Conservation (phyloP, 805 yeast species). For the Candida bentonensis region DNA sequence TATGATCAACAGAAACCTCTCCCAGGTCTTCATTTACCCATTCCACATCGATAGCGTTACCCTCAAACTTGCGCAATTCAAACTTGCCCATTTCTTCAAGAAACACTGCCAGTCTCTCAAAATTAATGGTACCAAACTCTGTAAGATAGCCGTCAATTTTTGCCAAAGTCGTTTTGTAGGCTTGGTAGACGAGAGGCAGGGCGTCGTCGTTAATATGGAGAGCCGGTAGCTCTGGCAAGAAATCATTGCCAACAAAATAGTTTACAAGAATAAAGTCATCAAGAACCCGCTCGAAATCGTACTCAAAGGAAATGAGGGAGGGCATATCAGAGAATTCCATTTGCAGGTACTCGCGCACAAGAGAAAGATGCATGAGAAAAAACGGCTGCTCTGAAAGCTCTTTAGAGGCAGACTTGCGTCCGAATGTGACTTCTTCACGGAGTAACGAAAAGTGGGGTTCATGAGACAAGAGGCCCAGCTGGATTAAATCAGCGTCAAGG, state of each 20-base stretch:
- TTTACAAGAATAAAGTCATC: slow-evolving; percentile 88
- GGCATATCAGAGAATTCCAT: slow-evolving; percentile 68
- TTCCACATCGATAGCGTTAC: slow-evolving; percentile 62
- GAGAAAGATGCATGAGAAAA: slow-evolving; percentile 66
- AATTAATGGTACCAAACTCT: slow-evolving; percentile 68
- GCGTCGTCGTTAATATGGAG: slow-evolving; percentile 91
- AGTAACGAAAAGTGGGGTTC: slow-evolving; percentile 86
- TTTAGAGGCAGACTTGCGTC: slow-evolving; percentile 31
- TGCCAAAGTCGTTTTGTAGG: slow-evolving; percentile 70
- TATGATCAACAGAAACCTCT: slow-evolving; percentile 10
- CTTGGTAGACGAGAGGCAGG: slow-evolving; percentile 76
- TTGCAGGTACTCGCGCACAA: slow-evolving; percentile 81
- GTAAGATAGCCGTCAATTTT: slow-evolving; percentile 73
- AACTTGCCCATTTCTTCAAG: slow-evolving; percentile 60
- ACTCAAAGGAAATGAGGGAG: slow-evolving; percentile 46
- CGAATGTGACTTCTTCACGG: slow-evolving; percentile 92
- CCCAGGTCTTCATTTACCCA: slow-evolving; percentile 86
- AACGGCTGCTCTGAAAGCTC: slow-evolving; percentile 68
- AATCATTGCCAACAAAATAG: slow-evolving; percentile 96
- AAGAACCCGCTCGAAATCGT: slow-evolving; percentile 73
- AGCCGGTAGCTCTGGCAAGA: slow-evolving; percentile 92
- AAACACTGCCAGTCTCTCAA: slow-evolving; percentile 61
- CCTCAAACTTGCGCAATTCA: slow-evolving; percentile 78
- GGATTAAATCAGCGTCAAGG: slow-evolving; percentile 92
- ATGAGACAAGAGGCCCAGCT: slow-evolving; percentile 91